Conservation (phyloP, 768 basidiomycete genomes). For the Podaxis mareebaensis region DNA sequence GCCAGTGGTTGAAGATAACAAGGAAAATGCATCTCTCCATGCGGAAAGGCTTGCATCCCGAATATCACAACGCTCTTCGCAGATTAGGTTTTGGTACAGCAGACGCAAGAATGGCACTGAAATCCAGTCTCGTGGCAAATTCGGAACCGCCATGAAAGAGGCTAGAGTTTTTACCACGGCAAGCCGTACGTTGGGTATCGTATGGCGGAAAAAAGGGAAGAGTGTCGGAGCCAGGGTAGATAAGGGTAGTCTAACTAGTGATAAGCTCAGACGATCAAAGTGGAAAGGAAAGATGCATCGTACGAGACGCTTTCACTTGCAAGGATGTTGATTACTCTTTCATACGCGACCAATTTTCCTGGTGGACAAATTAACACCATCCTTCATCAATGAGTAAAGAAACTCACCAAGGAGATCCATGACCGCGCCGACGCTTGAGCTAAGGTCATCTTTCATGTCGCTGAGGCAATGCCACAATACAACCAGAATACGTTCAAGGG, state of each 20-base stretch:
- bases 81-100: slow-evolving; percentile 90
- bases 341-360: slow-evolving; percentile 84
- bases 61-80: slow-evolving; percentile 88
- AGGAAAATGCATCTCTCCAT: slow-evolving; percentile 71
- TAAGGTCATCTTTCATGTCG: slow-evolving; percentile 95
- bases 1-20: slow-evolving; percentile 45
- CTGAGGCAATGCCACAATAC: slow-evolving; percentile 90
- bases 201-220: slow-evolving; percentile 97
- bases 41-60: slow-evolving; percentile 69
- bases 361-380: not conserved
- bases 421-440: slow-evolving; percentile 93
- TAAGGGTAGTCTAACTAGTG: slow-evolving; percentile 65
- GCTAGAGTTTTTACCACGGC: slow-evolving; percentile 89
- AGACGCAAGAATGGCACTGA: slow-evolving; percentile 73
- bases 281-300: slow-evolving; percentile 30
- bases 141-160: slow-evolving; percentile 79
- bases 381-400: slow-evolving; percentile 1
- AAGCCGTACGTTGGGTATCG: slow-evolving; percentile 89
- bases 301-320: slow-evolving; percentile 71
- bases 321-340: slow-evolving; percentile 75
- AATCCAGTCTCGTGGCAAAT: slow-evolving; percentile 82
- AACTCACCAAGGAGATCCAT: slow-evolving; percentile 92
- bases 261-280: not conserved
- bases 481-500: slow-evolving; percentile 70
- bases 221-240: slow-evolving; percentile 82